Evolutionary conservation across 2,329 filamentous ascomycete species (phyloP), one percentile per base, ranked within the genome.

Genomic region (Arthrinium puccinioides): DNA sequence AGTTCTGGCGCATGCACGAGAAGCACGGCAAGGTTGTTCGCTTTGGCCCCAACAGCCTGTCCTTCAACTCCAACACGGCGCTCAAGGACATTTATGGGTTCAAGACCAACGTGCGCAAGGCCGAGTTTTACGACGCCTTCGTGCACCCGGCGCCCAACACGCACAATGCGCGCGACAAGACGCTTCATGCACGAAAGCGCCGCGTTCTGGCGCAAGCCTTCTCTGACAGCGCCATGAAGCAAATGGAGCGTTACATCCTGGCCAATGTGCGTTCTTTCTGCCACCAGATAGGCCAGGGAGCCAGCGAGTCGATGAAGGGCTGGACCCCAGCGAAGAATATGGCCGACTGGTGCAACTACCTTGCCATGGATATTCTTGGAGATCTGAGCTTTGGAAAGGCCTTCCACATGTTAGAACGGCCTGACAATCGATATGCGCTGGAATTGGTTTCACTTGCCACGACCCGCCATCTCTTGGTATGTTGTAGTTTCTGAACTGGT

Each of bases 31-130:
- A 68, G n/a, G 58, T 79, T 35, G 82, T 90, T n/a, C 83, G 87
- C 20, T 85, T 83, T 46, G 84, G 83, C 0, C 87, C 87, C 30
- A 87, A 87, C 58, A 77, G 76, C 42, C 64, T 94, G 28, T 86
- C 81, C 1, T 76, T 94, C 64, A 90, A 92, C 67, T 81, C 78
- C 38, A 74, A 73, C 43, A 71, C 72, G 7, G 82, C 83, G 1
- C 65, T 86, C 40, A 76, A 77, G 55, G 72, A 78, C 14, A 81
- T 84, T 43, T 80, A 82, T 59, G 76, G 78, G 45, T 76, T 79
- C 63, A 67, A 67, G 33, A 59, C 74, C 54, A 80, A 80, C 42
- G 75, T 82, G 21, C 65, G 71, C 58, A 86, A 87, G 62, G 72
- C 80, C 27, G 71, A 79, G 47, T 86, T 86, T 62, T 87, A 87